These are phyloP conservation scores for Pholiota adiposa DNA, from an alignment of 1,284 basidiomycete species.

Conservation along the genomic window DNA sequence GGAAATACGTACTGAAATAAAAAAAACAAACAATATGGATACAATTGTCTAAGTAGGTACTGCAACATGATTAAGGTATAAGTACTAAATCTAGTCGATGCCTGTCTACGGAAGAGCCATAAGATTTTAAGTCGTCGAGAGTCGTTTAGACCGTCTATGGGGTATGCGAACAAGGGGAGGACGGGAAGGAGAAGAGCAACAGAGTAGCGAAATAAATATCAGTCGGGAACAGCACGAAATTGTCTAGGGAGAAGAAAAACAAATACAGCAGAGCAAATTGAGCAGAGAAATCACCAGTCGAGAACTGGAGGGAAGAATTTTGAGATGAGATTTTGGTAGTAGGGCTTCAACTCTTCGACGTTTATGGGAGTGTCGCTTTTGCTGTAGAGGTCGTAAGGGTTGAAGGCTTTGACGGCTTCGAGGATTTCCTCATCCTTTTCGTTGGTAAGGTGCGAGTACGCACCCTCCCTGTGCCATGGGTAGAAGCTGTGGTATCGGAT, in stretches of 20 bases:
- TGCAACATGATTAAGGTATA: conserved; percentile 20
- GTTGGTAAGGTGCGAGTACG: conserved; percentile 79
- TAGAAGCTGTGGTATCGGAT: conserved; percentile 95
- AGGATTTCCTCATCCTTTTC: conserved; percentile 66
- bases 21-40: conserved; percentile 12
- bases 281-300: conserved; percentile 61
- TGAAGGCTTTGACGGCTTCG: conserved; percentile 77
- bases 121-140: neutral
- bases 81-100: neutral
- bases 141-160: conserved; percentile 9
- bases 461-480: conserved; percentile 90
- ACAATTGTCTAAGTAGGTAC: conserved; percentile 17
- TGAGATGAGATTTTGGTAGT: conserved; percentile 81
- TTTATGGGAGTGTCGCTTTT: conserved; percentile 79
- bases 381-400: conserved; percentile 91
- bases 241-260: conserved; percentile 3
- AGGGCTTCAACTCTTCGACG: conserved; percentile 70
- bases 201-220: neutral
- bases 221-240: neutral
- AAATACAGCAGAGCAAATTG: conserved; percentile 1
- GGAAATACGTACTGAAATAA: neutral
- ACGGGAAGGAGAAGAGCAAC: neutral
- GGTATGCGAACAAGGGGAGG: neutral
- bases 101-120: conserved; percentile 7
- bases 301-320: conserved; percentile 85